A percentile compares a stretch with the other conserved stretches of the same genome.
phyloP scores from a whole-genome alignment of 352 stramenopile genomes.

The Phytophthora syringae region DNA sequence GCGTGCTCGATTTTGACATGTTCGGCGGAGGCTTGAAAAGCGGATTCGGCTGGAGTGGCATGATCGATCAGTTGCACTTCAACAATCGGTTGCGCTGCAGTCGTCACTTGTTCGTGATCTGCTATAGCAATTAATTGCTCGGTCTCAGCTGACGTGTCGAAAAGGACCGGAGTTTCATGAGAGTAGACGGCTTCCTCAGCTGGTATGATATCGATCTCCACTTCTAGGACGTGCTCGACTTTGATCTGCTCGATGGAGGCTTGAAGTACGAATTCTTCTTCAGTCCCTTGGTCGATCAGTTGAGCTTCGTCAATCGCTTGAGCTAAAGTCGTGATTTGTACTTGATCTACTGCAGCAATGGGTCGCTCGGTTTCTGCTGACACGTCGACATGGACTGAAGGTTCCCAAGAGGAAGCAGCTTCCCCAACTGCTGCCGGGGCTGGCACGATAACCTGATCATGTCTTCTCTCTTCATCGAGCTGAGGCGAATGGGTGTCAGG shows the following conservation, averaged over 20 bases:
- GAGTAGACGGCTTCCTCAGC: too few relatives aligned
- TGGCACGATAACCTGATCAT: neutral
- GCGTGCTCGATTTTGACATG: too few relatives aligned
- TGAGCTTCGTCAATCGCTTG: neutral
- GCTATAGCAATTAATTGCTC: too few relatives aligned
- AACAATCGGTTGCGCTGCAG: too few relatives aligned
- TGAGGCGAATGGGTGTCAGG: neutral
- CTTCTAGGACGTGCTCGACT: slow-evolving; percentile 6
- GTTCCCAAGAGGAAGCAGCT: neutral
- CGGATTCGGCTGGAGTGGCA: too few relatives aligned
- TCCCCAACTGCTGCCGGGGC: neutral
- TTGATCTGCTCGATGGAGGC: slow-evolving; percentile 3
- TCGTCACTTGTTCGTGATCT: too few relatives aligned
- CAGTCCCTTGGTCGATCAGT: neutral
- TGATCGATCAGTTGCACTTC: too few relatives aligned
- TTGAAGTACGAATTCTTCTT: slow-evolving; percentile 2
- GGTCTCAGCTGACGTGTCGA: too few relatives aligned
- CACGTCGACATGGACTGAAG: neutral
- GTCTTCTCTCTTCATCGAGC: neutral
- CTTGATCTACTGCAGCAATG: neutral
- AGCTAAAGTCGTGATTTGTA: neutral
- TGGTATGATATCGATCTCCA: neutral
- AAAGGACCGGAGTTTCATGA: too few relatives aligned
- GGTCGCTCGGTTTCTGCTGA: neutral
- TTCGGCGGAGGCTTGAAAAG: too few relatives aligned